phyloP scores from a whole-genome alignment of 1,139 yeast genomes.

The Hemisphaericaspora xylofermentans region DNA sequence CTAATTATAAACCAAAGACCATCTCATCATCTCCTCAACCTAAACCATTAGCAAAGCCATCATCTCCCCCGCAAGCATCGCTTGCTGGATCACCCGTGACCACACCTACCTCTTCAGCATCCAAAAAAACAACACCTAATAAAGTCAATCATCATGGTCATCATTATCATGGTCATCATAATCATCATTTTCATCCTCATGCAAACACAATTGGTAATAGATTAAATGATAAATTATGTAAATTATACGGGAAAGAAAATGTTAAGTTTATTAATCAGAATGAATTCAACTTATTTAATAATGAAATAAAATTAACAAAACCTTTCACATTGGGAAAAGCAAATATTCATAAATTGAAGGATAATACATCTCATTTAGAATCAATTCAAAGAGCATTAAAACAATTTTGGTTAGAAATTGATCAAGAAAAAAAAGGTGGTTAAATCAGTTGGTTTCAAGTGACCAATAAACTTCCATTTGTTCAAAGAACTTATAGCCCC shows the following conservation, averaged over 20 bases:
- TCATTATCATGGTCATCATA: neutral
- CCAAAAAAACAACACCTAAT: neutral
- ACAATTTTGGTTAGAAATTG: slow-evolving; percentile 56
- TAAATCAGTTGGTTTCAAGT: slow-evolving; percentile 20
- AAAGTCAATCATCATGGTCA: slow-evolving; percentile 1
- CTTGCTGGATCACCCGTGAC: slow-evolving; percentile 1
- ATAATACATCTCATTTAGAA: slow-evolving; percentile 38
- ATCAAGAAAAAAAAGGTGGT: slow-evolving; percentile 60
- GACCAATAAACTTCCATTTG: slow-evolving; percentile 41
- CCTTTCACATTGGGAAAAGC: slow-evolving; percentile 31
- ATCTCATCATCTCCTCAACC: neutral
- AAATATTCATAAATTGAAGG: slow-evolving; percentile 23
- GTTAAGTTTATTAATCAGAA: slow-evolving; percentile 20
- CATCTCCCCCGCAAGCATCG: neutral
- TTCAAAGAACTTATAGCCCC: slow-evolving; percentile 57
- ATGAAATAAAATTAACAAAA: slow-evolving; percentile 25
- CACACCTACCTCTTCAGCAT: neutral
- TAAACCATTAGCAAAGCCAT: neutral
- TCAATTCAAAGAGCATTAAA: slow-evolving; percentile 54
- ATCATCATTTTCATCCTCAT: slow-evolving; percentile 1
- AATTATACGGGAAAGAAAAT: slow-evolving; percentile 23
- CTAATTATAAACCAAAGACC: slow-evolving; percentile 12
- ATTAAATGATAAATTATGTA: slow-evolving; percentile 21
- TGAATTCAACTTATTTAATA: slow-evolving; percentile 22
- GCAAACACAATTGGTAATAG: slow-evolving; percentile 17